A percentile compares a stretch with the other conserved stretches of the same genome.
phyloP scores from a whole-genome alignment of 768 basidiomycete species.

The Galerina marginata region DNA sequence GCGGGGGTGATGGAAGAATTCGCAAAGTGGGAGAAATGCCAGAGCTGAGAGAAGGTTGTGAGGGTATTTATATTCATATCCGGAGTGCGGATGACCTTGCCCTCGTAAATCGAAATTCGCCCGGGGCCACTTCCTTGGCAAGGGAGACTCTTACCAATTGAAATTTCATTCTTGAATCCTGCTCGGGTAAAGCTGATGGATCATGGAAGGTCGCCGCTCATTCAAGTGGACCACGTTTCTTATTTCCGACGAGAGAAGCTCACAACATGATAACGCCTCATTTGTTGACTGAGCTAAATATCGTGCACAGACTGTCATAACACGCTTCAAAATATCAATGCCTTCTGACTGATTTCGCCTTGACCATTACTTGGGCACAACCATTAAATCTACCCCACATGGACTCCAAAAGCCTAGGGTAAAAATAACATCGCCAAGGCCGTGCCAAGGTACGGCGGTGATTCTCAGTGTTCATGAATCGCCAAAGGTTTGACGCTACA shows the following conservation, averaged over 20 bases:
- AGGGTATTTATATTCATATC: neutral
- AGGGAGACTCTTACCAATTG: neutral
- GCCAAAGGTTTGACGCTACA: neutral
- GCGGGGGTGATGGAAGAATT: neutral
- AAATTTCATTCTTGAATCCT: neutral
- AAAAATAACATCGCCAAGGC: conserved; percentile 12
- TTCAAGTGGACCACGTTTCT: too few relatives aligned
- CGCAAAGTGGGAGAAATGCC: neutral
- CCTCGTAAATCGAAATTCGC: neutral
- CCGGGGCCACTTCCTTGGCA: neutral
- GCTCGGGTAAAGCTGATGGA: too few relatives aligned
- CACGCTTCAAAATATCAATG: too few relatives aligned
- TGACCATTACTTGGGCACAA: neutral
- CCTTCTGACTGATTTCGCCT: too few relatives aligned
- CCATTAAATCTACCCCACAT: neutral
- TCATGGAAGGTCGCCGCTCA: too few relatives aligned
- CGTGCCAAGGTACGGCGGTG: conserved; percentile 9
- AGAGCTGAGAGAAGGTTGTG: neutral
- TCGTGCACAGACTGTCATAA: too few relatives aligned
- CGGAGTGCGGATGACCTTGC: neutral
- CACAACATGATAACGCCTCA: too few relatives aligned
- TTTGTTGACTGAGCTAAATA: too few relatives aligned
- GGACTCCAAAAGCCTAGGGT: neutral
- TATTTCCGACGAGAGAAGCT: too few relatives aligned
- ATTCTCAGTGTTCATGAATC: neutral